These are phyloP conservation scores for Colletotrichum abscissum DNA, from an alignment of 2,329 filamentous ascomycete species.

Conservation along the genomic window DNA sequence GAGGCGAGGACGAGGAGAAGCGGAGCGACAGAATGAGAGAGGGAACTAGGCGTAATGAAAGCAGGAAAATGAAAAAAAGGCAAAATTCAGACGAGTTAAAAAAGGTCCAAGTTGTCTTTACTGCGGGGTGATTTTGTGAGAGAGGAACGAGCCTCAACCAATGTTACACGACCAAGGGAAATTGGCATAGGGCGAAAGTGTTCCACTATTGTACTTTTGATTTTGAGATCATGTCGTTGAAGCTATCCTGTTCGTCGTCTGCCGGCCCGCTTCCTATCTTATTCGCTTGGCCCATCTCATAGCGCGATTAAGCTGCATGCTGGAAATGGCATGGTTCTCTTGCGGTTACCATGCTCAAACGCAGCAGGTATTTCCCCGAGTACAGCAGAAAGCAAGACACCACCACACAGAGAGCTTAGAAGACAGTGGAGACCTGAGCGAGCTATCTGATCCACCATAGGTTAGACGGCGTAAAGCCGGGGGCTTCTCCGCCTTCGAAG, in stretches of 20 bases:
- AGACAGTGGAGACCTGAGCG: background rate
- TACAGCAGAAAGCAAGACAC: background rate
- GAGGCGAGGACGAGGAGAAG: background rate
- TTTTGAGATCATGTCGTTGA: conserved; percentile 1
- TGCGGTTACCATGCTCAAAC: background rate
- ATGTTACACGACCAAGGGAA: background rate
- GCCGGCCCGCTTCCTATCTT: background rate
- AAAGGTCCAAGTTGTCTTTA: background rate
- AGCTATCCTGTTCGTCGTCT: conserved; percentile 1
- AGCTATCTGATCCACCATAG: background rate
- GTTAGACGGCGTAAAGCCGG: background rate
- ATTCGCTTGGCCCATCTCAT: background rate
- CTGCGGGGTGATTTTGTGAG: background rate
- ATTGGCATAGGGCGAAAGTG: background rate
- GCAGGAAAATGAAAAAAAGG: background rate
- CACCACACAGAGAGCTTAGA: background rate
- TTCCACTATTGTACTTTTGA: background rate
- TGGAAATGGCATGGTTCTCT: background rate
- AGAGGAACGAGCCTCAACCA: background rate
- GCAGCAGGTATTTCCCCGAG: background rate
- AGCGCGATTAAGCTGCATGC: background rate
- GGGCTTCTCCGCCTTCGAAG: background rate
- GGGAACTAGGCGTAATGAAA: background rate
- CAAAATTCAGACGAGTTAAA: conserved; percentile 5
- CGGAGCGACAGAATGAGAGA: background rate